A percentile compares a stretch with the other conserved stretches of the same genome.
Evolutionary conservation across 345 rosid genomes (phyloP).

Genomic region (Erysimum cheiranthoides): DNA sequence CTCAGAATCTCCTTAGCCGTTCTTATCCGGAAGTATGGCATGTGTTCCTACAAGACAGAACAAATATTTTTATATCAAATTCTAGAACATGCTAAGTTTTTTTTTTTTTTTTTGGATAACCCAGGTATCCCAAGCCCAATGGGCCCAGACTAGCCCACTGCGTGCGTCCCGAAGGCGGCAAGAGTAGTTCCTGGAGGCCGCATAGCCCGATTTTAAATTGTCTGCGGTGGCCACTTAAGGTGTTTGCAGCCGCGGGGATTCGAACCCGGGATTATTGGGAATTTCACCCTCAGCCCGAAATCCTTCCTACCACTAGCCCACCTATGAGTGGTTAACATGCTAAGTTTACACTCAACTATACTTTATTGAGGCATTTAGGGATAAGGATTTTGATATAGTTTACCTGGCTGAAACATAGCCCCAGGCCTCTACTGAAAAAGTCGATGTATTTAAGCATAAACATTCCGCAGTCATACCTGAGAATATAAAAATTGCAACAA

Average conservation of each 20-base stretch:
- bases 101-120: too few relatives aligned
- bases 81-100: not conserved
- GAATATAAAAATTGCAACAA: conserved; percentile 16
- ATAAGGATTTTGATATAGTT: conserved; percentile 30
- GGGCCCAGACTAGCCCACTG: too few relatives aligned
- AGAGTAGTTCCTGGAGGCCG: too few relatives aligned
- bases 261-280: too few relatives aligned
- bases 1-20: conserved; percentile 90
- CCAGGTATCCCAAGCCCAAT: too few relatives aligned
- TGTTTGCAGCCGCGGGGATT: too few relatives aligned
- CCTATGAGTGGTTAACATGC: too few relatives aligned
- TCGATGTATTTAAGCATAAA: conserved; percentile 97
- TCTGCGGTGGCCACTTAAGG: too few relatives aligned
- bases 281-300: too few relatives aligned
- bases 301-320: too few relatives aligned
- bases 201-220: too few relatives aligned
- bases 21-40: conserved; percentile 91
- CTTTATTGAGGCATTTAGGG: conserved; percentile 10
- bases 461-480: conserved; percentile 97
- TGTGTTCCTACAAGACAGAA: conserved; percentile 65
- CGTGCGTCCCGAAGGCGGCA: too few relatives aligned
- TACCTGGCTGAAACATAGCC: conserved; percentile 92
- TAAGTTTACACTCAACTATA: not conserved
- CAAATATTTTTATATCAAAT: not conserved
- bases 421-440: conserved; percentile 86